Evolutionary conservation across 495 filamentous ascomycete species (phyloP), one percentile per base, ranked within the genome.

Genomic region (Astrocystis sublimbata): DNA sequence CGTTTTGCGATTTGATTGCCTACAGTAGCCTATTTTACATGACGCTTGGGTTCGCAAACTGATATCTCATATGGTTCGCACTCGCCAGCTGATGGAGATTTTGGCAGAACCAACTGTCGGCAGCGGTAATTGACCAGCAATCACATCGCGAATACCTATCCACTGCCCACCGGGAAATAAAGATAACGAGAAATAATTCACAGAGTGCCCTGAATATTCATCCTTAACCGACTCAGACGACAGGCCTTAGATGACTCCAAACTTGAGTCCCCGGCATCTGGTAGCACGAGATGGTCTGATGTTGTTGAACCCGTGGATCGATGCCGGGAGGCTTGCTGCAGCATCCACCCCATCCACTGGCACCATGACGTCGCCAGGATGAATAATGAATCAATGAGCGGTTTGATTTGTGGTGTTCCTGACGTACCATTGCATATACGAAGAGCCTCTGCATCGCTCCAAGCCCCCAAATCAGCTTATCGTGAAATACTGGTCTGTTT

Each of bases 341-440:
- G 4, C 9, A 23, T 52, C 35, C n/a, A 15, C 35, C n/a, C 7
- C 26, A 17, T 52, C 13, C 2, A 6, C 10, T 33, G 15, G 47
- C 8, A 35, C 5, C 35, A 57, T 43, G 54, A 45, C 54, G 21
- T 45, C 17, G 45, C 31, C 17, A 28, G 38, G 21, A 43, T 45
- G 21, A 31, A 19, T 28, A 7, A 31, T 17, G 9, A 5, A 13
- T 30, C n/a, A 3, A 43, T 33, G 28, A 13, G 38, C 54, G 38
- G 28, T 40, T 45, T 40, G 54, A 21, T 26, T 17, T 17, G 40
- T 57, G 40, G 23, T 57, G n/a, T 57, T 31, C 19, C 17, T 31
- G 40, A 35, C 26, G 40, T 57, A 28, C 35, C 54, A 57, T 45
- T 57, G 54, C 54, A 57, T 57, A 57, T 57, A 57, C 54, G 54